Evolutionary conservation across 2,329 filamentous ascomycete genomes (phyloP), one percentile per base, ranked within the genome.

Genomic region (Emergomyces orientalis): DNA sequence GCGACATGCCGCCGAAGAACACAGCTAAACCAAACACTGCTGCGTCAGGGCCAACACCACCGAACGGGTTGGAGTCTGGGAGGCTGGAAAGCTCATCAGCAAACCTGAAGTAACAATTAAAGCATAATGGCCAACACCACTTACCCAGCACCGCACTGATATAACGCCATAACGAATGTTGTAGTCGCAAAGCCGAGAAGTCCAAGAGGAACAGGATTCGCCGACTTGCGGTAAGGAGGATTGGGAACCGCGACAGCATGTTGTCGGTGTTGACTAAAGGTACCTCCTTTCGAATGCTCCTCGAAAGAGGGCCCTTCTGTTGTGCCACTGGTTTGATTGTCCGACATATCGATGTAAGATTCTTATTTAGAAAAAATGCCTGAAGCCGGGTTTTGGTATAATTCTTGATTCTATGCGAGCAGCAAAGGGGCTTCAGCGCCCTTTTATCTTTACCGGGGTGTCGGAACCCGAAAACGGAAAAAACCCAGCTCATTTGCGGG

Each of bases 131-230:
- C 14, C 6, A 25, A 2, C n/a, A 13, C 7, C 14, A 79, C 79
- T 67, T 77, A 84, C 84, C 77, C 77, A 64, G 74, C 77, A 61
- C 77, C 77, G 61, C 77, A 78, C 60, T 78, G 73, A 65, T 78
- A 78, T 1, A 82, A 69, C 32, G 79, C 79, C 43, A 88, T 78
- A 17, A 84, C 79, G 69, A 88, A 86, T 11, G 85, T 87, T 11
- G 86, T 87, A 66, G 86, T 71, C n/a, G 85, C 84, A 74, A 88
- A 88, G 75, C 82, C 84, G 59, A 83, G 81, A 56, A 86, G 78
- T 62, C 84, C 84, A 27, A 86, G 77, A 11, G 84, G 84, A 63
- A 83, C 83, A 56, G 84, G 84, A 71, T 86, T 86, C 71, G 79
- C 84, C 69, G 64, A 61, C 43, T 65, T 63, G 37, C 45, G 52